These are phyloP conservation scores for Hibiscus syriacus DNA, from an alignment of 345 rosid genomes.

Conservation along the genomic window DNA sequence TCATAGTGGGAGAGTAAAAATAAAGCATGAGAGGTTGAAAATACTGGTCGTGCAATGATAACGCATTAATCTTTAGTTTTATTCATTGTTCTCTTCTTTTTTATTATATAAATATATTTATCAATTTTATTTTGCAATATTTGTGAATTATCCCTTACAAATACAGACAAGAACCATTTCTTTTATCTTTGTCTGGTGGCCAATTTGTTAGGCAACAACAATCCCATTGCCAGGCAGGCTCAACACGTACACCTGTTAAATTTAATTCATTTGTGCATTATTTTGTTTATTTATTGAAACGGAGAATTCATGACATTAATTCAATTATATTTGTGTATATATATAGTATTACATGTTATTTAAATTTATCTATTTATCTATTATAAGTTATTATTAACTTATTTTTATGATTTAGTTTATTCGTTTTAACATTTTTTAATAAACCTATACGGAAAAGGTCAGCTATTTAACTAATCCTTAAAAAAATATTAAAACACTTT, in stretches of 20 bases:
- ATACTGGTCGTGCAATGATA: not conserved
- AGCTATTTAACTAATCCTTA: not conserved
- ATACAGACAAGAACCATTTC: not conserved
- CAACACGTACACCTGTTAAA: not conserved
- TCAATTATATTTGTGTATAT: too few species aligned
- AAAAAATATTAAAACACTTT: not conserved
- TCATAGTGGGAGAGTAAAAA: not conserved
- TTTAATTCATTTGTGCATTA: not conserved
- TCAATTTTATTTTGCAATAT: not conserved
- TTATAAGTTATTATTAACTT: too few species aligned
- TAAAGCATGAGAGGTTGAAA: not conserved
- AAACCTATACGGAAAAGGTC: not conserved
- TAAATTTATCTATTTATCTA: not conserved
- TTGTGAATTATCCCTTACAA: not conserved
- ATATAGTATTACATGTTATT: too few species aligned
- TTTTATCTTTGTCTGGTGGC: not conserved
- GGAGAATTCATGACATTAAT: too few species aligned
- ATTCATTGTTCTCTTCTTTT: too few species aligned
- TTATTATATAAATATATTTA: too few species aligned
- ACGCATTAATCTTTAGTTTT: not conserved
- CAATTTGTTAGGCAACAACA: constrained; percentile 4
- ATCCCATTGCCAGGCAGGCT: not conserved
- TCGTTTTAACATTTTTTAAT: too few species aligned
- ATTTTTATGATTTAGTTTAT: too few species aligned
- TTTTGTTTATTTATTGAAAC: too few species aligned